A percentile compares a stretch with the other conserved stretches of the same genome.
These are phyloP conservation scores for Selenicereus undatus DNA, from an alignment of 148 eudicot species.

Conservation along the genomic window DNA sequence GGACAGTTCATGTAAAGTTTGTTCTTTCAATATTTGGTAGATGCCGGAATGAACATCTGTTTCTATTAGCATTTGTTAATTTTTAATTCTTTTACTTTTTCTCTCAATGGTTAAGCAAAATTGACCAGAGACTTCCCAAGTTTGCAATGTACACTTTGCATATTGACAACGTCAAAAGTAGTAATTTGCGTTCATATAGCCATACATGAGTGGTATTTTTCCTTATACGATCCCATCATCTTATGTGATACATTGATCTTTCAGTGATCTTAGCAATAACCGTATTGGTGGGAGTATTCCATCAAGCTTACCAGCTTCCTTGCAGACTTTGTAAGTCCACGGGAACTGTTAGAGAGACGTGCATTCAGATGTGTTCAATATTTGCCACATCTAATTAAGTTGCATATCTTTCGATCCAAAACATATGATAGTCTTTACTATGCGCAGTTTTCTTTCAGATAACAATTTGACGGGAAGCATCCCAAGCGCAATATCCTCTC, in stretches of 20 bases:
- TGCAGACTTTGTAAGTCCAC: conserved; percentile 56
- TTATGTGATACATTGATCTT: conserved; percentile 19
- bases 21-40: neutral
- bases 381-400: neutral
- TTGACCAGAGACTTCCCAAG: neutral
- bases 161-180: too few species aligned
- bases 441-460: conserved; percentile 85
- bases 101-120: neutral
- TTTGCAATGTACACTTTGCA: too few species aligned
- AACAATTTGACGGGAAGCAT: conserved; percentile 76
- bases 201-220: conserved; percentile 2
- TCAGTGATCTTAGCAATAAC: conserved; percentile 84
- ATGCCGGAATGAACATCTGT: neutral
- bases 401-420: conserved; percentile 8
- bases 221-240: neutral
- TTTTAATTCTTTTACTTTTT: neutral
- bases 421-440: conserved; percentile 46
- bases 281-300: conserved; percentile 86
- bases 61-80: neutral
- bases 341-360: conserved; percentile 7
- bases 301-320: conserved; percentile 59
- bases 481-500: conserved; percentile 66
- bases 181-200: neutral
- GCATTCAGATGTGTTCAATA: neutral
- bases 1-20: neutral